These are phyloP conservation scores for Beauveria bassiana DNA, from an alignment of 2,329 filamentous ascomycete species.

Conservation along the genomic window DNA sequence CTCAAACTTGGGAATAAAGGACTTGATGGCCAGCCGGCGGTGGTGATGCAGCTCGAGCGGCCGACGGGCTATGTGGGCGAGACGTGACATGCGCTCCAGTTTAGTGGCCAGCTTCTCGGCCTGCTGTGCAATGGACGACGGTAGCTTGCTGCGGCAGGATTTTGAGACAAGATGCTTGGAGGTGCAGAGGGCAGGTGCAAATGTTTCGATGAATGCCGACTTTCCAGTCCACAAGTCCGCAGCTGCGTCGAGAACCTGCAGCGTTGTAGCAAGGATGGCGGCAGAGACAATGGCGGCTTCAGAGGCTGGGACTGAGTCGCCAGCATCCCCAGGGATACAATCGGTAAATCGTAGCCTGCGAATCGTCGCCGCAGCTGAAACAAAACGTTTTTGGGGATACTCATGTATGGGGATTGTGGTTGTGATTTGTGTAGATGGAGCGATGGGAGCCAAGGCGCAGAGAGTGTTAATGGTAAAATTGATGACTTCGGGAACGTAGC, in stretches of 20 bases:
- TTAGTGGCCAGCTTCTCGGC: constrained; percentile 36
- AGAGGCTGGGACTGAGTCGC: constrained; percentile 23
- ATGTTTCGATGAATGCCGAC: constrained; percentile 70
- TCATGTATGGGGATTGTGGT: constrained; percentile 59
- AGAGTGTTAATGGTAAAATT: constrained; percentile 75
- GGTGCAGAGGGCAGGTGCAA: constrained; percentile 54
- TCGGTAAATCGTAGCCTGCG: constrained; percentile 55
- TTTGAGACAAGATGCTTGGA: constrained; percentile 52
- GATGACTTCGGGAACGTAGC: constrained; percentile 83
- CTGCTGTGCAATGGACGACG: constrained; percentile 32
- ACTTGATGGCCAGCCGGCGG: constrained; percentile 78
- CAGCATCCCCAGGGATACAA: constrained; percentile 33
- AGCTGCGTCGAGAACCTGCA: constrained; percentile 59
- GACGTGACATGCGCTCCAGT: constrained; percentile 46
- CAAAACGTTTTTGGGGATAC: constrained; percentile 41
- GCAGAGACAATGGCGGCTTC: constrained; percentile 35
- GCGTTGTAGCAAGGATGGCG: constrained; percentile 53
- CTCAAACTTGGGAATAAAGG: constrained; percentile 88
- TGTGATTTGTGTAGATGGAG: constrained; percentile 39
- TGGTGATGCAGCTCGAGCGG: constrained; percentile 87
- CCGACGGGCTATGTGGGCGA: constrained; percentile 60
- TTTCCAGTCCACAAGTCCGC: constrained; percentile 68
- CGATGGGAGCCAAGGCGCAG: constrained; percentile 53
- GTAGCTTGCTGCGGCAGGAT: constrained; percentile 40
- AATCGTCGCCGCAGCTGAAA: constrained; percentile 31